Conservation (phyloP, 2,329 filamentous ascomycete species). For the Ophiocordyceps unilateralis region DNA sequence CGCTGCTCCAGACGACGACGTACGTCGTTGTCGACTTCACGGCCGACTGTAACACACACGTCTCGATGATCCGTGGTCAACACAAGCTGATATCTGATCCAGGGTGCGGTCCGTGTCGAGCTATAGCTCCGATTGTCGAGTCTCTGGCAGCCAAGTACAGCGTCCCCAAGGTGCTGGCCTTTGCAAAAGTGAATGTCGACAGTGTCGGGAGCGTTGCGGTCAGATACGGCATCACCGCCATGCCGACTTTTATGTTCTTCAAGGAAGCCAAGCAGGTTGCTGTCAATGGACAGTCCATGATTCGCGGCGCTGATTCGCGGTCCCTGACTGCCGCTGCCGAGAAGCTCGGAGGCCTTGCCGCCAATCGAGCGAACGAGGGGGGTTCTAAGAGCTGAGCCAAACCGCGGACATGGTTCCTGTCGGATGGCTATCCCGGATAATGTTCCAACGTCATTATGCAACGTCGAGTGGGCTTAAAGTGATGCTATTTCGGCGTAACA, state of each 20-base stretch:
- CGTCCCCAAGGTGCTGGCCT: constrained; percentile 39
- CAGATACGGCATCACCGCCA: constrained; percentile 66
- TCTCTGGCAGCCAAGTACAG: constrained; percentile 7
- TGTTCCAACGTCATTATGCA: too few species aligned
- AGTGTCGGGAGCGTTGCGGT: constrained; percentile 56
- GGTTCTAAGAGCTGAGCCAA: not conserved
- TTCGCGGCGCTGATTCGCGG: constrained; percentile 17
- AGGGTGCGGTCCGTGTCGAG: constrained; percentile 31
- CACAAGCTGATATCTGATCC: not conserved
- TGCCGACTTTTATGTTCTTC: constrained; percentile 88
- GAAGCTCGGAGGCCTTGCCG: constrained; percentile 19
- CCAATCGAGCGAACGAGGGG: constrained; percentile 12
- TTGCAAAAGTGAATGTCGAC: constrained; percentile 88
- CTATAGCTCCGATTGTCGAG: constrained; percentile 27
- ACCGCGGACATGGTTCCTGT: not conserved
- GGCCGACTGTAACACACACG: constrained; percentile 20
- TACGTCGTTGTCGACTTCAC: constrained; percentile 31
- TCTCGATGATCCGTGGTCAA: not conserved
- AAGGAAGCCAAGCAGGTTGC: constrained; percentile 41
- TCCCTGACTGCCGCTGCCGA: constrained; percentile 16
- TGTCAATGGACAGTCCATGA: constrained; percentile 13
- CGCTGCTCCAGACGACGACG: constrained; percentile 19
- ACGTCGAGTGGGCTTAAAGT: too few species aligned
- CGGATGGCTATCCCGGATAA: too few species aligned
- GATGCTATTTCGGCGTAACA: too few species aligned